These are phyloP conservation scores for Chenopodium berlandieri DNA, from an alignment of 148 eudicot genomes.

Conservation along the genomic window DNA sequence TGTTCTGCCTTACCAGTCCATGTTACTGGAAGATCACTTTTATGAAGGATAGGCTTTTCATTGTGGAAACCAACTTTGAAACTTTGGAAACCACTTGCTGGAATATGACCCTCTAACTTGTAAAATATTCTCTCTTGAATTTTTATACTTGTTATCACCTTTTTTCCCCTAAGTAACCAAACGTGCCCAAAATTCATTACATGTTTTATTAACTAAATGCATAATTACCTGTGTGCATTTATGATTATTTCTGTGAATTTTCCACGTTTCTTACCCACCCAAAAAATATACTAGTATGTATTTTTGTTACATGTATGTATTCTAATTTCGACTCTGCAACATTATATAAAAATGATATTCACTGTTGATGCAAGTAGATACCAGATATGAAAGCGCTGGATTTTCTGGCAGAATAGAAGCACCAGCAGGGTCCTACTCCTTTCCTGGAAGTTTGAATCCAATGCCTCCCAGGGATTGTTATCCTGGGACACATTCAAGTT, in stretches of 20 bases:
- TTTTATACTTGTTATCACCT: not conserved
- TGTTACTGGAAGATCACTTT: not conserved
- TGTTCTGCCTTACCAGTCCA: not conserved
- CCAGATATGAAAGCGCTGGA: conserved; percentile 13
- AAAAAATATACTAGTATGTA: not conserved
- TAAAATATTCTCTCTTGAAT: not conserved
- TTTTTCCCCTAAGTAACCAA: not conserved
- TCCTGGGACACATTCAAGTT: not conserved
- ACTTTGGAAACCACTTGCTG: not conserved
- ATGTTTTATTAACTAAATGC: not conserved
- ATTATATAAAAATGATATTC: not conserved
- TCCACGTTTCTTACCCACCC: too few relatives aligned
- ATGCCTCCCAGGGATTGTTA: not conserved
- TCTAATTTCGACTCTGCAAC: not conserved
- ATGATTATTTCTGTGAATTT: too few relatives aligned
- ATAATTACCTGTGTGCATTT: too few relatives aligned
- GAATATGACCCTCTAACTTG: not conserved
- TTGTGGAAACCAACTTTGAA: not conserved
- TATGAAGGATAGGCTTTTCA: not conserved
- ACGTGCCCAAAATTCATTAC: not conserved
- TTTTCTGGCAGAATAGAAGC: conserved; percentile 26
- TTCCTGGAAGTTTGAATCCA: conserved; percentile 4
- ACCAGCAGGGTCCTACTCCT: not conserved
- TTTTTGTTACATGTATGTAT: not conserved
- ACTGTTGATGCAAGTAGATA: conserved; percentile 20